phyloP scores from a whole-genome alignment of 2,329 filamentous ascomycete genomes.

The Trichophyton schoenleinii region DNA sequence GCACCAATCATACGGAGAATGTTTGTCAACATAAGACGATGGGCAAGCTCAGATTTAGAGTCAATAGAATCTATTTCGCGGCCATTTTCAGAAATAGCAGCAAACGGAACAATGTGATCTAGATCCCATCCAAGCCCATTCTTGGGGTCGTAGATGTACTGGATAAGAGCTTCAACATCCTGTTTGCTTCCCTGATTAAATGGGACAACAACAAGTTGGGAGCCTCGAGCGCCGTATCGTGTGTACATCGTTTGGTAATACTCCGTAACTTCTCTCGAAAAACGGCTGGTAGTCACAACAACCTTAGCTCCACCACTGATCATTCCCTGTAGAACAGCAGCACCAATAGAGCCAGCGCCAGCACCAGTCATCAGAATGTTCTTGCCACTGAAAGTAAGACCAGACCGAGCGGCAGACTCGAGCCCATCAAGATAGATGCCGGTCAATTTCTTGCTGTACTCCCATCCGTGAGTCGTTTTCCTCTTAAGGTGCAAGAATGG shows the following conservation, averaged over 20 bases:
- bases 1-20: constrained; percentile 77
- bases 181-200: constrained; percentile 99
- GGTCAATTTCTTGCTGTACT: constrained; percentile 98
- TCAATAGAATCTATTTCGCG: constrained; percentile 95
- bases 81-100: constrained; percentile 93
- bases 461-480: constrained; percentile 93
- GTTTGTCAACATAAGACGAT: constrained; percentile 98
- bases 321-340: constrained; percentile 87
- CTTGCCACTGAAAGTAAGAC: constrained; percentile 87
- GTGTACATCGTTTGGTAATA: constrained; percentile 99
- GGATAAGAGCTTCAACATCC: constrained; percentile 82
- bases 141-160: constrained; percentile 96
- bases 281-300: constrained; percentile 88
- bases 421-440: constrained; percentile 83
- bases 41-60: constrained; percentile 92
- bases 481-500: constrained; percentile 97
- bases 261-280: constrained; percentile 93
- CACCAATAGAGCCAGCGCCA: constrained; percentile 92
- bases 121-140: constrained; percentile 96
- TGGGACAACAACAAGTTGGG: constrained; percentile 91
- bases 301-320: constrained; percentile 96
- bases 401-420: constrained; percentile 73
- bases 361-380: constrained; percentile 97
- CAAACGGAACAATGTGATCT: constrained; percentile 90
- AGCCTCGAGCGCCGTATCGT: constrained; percentile 81